Evolutionary conservation across 768 basidiomycete genomes (phyloP).

Genomic region (Boletus insuetus): DNA sequence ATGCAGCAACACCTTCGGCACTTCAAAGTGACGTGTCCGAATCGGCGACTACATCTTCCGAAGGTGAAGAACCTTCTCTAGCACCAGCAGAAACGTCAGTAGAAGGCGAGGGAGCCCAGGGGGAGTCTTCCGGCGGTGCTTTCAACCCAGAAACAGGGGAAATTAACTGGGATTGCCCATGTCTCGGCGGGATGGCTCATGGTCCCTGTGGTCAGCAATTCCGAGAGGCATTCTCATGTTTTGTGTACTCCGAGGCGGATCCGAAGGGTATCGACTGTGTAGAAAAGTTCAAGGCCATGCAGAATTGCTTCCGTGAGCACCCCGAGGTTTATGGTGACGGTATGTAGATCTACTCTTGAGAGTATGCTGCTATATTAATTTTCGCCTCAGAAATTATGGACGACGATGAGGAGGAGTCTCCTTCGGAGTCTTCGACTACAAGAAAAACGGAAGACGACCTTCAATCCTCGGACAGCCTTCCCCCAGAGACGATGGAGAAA

Average conservation of each 20-base stretch:
- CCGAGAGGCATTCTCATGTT: constrained; percentile 95
- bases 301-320: constrained; percentile 93
- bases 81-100: constrained; percentile 2
- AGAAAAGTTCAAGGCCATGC: constrained; percentile 97
- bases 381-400: constrained; percentile 57
- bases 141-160: constrained; percentile 97
- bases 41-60: background rate
- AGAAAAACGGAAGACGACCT: constrained; percentile 8
- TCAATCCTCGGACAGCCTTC: background rate
- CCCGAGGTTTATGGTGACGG: constrained; percentile 96
- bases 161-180: constrained; percentile 99
- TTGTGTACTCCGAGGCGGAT: constrained; percentile 89
- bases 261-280: constrained; percentile 98
- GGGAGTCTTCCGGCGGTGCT: constrained; percentile 47
- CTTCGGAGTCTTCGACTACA: background rate
- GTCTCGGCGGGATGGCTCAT: constrained; percentile 97
- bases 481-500: constrained; percentile 10
- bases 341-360: constrained; percentile 37
- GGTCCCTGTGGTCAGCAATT: constrained; percentile 95
- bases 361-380: constrained; percentile 1
- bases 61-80: constrained; percentile 8
- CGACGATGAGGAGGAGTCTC: constrained; percentile 55
- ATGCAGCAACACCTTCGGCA: constrained; percentile 15
- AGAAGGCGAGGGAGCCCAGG: constrained; percentile 28
- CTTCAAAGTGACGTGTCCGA: constrained; percentile 21